These are phyloP conservation scores for Xylaria sp. DNA, from an alignment of 2,329 filamentous ascomycete genomes.

Conservation along the genomic window DNA sequence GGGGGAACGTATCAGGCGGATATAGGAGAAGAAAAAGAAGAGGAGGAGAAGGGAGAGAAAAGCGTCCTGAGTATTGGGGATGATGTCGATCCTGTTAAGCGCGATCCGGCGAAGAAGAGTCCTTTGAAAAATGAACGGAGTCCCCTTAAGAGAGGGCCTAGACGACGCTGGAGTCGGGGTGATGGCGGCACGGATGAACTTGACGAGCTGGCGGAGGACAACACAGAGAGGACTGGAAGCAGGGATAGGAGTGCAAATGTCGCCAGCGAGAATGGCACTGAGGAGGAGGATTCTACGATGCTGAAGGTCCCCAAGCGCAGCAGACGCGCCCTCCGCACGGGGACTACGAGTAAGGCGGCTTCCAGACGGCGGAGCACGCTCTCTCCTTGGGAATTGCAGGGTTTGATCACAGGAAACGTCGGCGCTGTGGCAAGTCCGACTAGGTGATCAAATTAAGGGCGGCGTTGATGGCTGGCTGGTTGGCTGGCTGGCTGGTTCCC, in stretches of 20 bases:
- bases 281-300: neutral
- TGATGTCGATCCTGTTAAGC: slow-evolving; percentile 46
- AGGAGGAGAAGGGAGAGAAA: slow-evolving; percentile 22
- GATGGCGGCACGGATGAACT: neutral
- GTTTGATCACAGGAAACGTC: slow-evolving; percentile 67
- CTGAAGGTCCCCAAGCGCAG: slow-evolving; percentile 29
- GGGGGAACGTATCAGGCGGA: slow-evolving; percentile 3
- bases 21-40: neutral
- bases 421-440: slow-evolving; percentile 38
- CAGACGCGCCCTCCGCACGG: slow-evolving; percentile 55
- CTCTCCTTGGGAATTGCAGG: slow-evolving; percentile 78
- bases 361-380: slow-evolving; percentile 78
- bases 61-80: slow-evolving; percentile 29
- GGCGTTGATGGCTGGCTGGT: no score
- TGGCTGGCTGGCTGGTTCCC: no score
- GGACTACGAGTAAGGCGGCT: slow-evolving; percentile 58
- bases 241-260: neutral
- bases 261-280: neutral
- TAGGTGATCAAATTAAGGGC: slow-evolving; percentile 15
- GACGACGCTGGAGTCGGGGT: slow-evolving; percentile 10
- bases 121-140: neutral
- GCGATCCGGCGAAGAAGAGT: slow-evolving; percentile 19
- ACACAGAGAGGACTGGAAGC: neutral
- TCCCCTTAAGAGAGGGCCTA: slow-evolving; percentile 17
- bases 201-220: slow-evolving; percentile 18